Base-by-base conservation (phyloP, 176 grass and related monocot genomes). In the Cenchrus americanus region DNA sequence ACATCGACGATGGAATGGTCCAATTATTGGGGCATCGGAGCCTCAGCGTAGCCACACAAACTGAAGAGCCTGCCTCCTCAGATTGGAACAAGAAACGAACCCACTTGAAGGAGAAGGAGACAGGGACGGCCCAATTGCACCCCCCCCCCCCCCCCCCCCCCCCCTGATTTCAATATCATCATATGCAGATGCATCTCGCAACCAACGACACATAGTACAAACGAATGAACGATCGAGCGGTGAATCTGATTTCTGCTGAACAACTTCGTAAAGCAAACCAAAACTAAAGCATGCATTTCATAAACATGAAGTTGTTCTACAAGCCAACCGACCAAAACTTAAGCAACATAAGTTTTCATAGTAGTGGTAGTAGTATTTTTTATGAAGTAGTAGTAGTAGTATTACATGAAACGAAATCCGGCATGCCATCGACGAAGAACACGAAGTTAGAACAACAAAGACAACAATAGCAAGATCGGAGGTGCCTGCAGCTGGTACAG, bases 41-140 rank as follows among this genome's bases (percentile, higher is more conserved):
- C 60, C 69, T 81, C 57, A 50, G 78, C 57, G 43, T 66, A 83
- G 64, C 87, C 87, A 86, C 89, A 88, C 71, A 81, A 65, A 41
- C 71, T 14, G 72, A 15, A 63, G 24, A 24, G 26, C 55, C 54
- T 86, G 93, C 81, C 62, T 84, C 75, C 87, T 84, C 63, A 60
- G 88, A 86, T 11, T 78, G 81, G 66, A 90, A 81, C 82, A 86
- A 86, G 76, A 84, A 88, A 75, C 82, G 52, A 78, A 83, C 43
- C 52, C 54, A 82, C 81, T 82, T 53, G 61, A 78, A 84, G 64
- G 41, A 84, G 61, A 78, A 84, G 64, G 41, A 84, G 75, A 92
- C 19, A 77, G 72, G 48, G 47, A 63, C 83, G 34, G 34, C 4
- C 41, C 52, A 42, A 5, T 42, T 7, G n/a, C n/a, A n/a, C n/a